phyloP scores from a whole-genome alignment of 2,329 filamentous ascomycete species.

The Trichoderma asperellum region DNA sequence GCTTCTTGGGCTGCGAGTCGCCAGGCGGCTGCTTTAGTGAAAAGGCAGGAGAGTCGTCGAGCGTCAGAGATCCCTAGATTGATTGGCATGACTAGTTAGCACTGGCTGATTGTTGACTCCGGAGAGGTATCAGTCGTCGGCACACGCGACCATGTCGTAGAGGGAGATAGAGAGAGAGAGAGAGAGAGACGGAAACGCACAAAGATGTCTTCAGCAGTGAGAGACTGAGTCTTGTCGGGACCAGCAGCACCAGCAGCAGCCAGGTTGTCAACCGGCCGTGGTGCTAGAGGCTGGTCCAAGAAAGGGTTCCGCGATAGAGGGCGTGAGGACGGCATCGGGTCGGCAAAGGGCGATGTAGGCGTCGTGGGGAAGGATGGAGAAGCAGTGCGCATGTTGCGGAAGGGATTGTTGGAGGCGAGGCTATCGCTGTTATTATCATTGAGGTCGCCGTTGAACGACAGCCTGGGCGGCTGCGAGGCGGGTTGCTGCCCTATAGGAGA shows the following conservation, averaged over 20 bases:
- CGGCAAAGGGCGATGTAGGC: conserved; percentile 63
- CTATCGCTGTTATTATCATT: conserved; percentile 30
- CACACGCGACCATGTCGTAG: neutral
- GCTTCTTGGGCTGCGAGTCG: conserved; percentile 43
- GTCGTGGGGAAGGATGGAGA: conserved; percentile 55
- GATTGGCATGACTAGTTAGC: conserved; percentile 29
- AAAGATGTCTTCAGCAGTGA: conserved; percentile 72
- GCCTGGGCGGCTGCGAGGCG: conserved; percentile 41
- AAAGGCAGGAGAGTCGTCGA: conserved; percentile 60
- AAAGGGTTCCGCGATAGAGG: conserved; percentile 77
- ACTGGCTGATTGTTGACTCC: neutral
- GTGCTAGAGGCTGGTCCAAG: conserved; percentile 59
- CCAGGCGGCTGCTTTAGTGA: conserved; percentile 44
- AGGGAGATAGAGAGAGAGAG: conserved; percentile 23
- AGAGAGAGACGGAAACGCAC: conserved; percentile 58
- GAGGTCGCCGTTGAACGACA: conserved; percentile 56
- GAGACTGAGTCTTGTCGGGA: conserved; percentile 48
- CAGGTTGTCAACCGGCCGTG: conserved; percentile 54
- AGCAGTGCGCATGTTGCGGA: conserved; percentile 67
- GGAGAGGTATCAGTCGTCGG: neutral
- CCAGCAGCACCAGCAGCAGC: conserved; percentile 44
- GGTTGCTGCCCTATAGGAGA: conserved; percentile 32
- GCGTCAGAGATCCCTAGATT: conserved; percentile 66
- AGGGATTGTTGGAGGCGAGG: conserved; percentile 82
- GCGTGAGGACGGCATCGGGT: conserved; percentile 54